These are phyloP conservation scores for Azolla pinnata DNA, from an alignment of 75 land plant genomes.

Conservation along the genomic window DNA sequence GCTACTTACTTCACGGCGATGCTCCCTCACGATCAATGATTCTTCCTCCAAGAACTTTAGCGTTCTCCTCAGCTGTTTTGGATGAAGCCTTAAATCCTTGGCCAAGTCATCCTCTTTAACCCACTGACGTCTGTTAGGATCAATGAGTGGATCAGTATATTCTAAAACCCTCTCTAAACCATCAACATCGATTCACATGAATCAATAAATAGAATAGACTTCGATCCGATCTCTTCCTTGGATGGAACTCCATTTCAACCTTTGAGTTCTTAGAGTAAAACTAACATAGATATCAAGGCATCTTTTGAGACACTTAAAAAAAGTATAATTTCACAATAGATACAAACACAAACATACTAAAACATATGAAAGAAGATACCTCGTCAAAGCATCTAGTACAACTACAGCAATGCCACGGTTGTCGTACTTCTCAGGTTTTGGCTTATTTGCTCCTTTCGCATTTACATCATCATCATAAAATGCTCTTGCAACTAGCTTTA, in stretches of 20 bases:
- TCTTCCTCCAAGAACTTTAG: conserved; percentile 80
- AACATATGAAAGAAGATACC: conserved; percentile 32
- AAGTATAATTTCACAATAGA: neutral
- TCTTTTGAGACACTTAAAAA: neutral
- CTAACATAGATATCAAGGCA: neutral
- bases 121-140: conserved; percentile 69
- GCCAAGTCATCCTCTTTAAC: conserved; percentile 97
- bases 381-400: conserved; percentile 86
- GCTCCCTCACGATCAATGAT: conserved; percentile 68
- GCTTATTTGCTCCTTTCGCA: conserved; percentile 68
- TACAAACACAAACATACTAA: too few species aligned
- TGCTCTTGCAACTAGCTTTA: conserved; percentile 77
- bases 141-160: neutral
- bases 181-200: neutral
- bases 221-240: neutral
- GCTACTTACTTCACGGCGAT: conserved; percentile 62
- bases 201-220: neutral
- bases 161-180: neutral
- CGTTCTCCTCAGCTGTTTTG: conserved; percentile 81
- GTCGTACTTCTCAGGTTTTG: conserved; percentile 69
- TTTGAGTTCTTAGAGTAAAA: neutral
- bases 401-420: conserved; percentile 90
- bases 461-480: conserved; percentile 84
- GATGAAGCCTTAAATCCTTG: conserved; percentile 65
- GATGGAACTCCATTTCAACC: neutral